A percentile compares a stretch with the other conserved stretches of the same genome.
These are phyloP conservation scores for Kodamaea derodonti DNA, from an alignment of 1,139 yeast species.

Conservation along the genomic window DNA sequence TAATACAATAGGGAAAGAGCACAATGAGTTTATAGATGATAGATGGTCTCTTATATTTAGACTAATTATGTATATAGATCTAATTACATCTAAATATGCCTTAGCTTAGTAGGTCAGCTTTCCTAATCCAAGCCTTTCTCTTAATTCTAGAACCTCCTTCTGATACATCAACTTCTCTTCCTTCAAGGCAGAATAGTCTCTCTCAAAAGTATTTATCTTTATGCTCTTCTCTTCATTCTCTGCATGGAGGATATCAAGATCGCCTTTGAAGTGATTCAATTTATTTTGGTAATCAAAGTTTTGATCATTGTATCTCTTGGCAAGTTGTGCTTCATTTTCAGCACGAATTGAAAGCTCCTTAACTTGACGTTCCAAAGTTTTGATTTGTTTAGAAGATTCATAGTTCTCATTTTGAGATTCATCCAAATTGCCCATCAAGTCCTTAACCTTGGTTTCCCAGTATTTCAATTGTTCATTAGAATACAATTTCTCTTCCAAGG, in stretches of 20 bases:
- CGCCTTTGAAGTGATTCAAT: constrained; percentile 31
- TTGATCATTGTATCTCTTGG: constrained; percentile 45
- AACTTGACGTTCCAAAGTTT: constrained; percentile 29
- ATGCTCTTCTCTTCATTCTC: constrained; percentile 43
- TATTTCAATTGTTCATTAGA: constrained; percentile 43
- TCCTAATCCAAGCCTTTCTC: constrained; percentile 27
- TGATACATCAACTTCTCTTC: constrained; percentile 56
- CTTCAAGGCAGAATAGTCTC: constrained; percentile 45
- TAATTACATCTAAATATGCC: no score
- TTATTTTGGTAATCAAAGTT: constrained; percentile 46
- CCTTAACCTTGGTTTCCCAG: constrained; percentile 40
- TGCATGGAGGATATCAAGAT: constrained; percentile 33
- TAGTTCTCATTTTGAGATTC: constrained; percentile 26
- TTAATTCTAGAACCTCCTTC: constrained; percentile 64
- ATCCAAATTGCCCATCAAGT: constrained; percentile 30
- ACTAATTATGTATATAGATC: no score
- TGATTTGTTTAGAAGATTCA: constrained; percentile 30
- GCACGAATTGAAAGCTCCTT: constrained; percentile 35
- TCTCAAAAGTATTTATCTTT: constrained; percentile 28
- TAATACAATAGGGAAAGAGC: no score
- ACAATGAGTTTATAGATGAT: no score
- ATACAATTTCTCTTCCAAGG: constrained; percentile 41
- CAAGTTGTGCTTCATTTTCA: constrained; percentile 34
- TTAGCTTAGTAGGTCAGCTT: no score
- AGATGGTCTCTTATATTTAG: no score